These are phyloP conservation scores for Chlorella sp. DNA, from an alignment of 139 green algal species.

Conservation along the genomic window DNA sequence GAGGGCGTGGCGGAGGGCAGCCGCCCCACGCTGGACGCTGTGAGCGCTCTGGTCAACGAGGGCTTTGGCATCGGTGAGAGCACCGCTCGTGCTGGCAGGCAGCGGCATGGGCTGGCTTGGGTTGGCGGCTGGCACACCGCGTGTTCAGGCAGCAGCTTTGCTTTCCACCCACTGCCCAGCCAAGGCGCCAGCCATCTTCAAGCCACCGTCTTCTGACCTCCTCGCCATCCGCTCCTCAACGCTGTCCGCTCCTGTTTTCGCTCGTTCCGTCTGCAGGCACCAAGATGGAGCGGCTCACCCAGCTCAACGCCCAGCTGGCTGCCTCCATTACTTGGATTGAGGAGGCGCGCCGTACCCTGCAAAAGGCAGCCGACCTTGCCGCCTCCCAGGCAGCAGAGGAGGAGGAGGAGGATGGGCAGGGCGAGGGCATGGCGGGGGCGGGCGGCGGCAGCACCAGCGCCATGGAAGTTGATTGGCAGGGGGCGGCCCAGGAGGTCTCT, in stretches of 20 bases:
- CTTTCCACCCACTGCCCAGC: too few relatives aligned
- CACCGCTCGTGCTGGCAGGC: too few relatives aligned
- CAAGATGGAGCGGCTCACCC: conserved; percentile 46
- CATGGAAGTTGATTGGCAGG: background rate
- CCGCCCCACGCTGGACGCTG: conserved; percentile 37
- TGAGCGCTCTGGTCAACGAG: conserved; percentile 43
- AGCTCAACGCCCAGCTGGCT: conserved; percentile 30
- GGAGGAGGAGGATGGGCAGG: background rate
- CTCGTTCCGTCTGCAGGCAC: conserved; percentile 13
- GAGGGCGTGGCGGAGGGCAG: conserved; percentile 11
- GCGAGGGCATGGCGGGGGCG: background rate
- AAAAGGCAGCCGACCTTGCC: background rate
- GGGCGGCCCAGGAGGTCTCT: background rate
- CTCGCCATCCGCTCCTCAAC: background rate
- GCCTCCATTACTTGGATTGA: conserved; percentile 39
- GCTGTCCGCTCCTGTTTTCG: too few relatives aligned
- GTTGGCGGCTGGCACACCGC: too few relatives aligned
- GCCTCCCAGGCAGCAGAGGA: background rate
- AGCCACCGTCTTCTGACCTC: too few relatives aligned
- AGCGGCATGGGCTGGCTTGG: too few relatives aligned
- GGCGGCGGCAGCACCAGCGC: background rate
- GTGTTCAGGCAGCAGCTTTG: too few relatives aligned
- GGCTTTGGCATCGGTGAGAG: conserved; percentile 18
- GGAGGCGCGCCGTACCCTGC: background rate
- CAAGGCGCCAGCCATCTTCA: too few relatives aligned